These are phyloP conservation scores for Neocucurbitaria cava DNA, from an alignment of 2,329 filamentous ascomycete genomes.

Conservation along the genomic window DNA sequence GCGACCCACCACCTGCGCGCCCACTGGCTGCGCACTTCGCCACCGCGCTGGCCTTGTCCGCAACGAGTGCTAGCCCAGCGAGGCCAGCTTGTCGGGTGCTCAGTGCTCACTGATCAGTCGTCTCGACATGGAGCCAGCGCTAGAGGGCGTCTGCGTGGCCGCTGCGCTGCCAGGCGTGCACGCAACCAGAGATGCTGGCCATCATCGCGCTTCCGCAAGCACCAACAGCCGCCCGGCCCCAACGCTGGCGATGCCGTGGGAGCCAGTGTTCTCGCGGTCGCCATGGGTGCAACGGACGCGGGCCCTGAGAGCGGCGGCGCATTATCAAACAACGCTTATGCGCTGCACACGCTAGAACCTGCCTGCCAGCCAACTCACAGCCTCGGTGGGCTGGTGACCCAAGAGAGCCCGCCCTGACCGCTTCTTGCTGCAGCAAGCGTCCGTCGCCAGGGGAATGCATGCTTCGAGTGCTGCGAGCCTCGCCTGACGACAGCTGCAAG, in stretches of 20 bases:
- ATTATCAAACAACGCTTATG: conserved; percentile 35
- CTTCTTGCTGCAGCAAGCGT: conserved; percentile 27
- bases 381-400: conserved; percentile 32
- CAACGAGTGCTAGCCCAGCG: conserved; percentile 5
- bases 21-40: conserved; percentile 9
- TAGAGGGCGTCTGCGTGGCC: conserved; percentile 3
- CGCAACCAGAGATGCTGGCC: neutral
- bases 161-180: conserved; percentile 8
- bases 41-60: conserved; percentile 8
- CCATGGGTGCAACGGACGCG: neutral
- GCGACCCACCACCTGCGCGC: conserved; percentile 3
- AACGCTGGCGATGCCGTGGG: neutral
- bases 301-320: conserved; percentile 22
- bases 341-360: conserved; percentile 30
- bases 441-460: conserved; percentile 34
- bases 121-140: neutral
- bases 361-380: conserved; percentile 30
- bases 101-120: too few species aligned
- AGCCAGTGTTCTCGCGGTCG: neutral
- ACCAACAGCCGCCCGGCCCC: conserved; percentile 1
- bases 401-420: conserved; percentile 29
- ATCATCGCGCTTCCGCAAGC: conserved; percentile 1
- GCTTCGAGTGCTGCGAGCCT: conserved; percentile 6
- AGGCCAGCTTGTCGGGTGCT: neutral
- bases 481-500: conserved; percentile 16